Conservation (phyloP, 176 grass and related monocot genomes). For the Juncus inflexus region DNA sequence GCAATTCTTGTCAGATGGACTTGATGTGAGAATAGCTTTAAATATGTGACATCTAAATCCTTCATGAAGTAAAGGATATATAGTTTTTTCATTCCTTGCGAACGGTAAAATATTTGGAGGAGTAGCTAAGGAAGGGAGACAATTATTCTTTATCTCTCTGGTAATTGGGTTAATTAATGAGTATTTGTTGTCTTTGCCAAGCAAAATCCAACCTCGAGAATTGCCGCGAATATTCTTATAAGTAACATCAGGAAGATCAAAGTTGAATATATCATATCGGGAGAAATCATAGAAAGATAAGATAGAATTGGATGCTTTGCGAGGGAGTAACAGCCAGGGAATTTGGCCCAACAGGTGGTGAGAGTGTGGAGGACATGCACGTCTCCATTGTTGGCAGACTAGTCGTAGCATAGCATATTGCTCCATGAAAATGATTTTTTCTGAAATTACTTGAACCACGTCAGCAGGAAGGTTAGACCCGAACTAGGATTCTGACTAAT, state of each 20-base stretch:
- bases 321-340: slow-evolving; percentile 7
- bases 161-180: slow-evolving; percentile 8
- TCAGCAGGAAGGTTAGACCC: too few relatives aligned
- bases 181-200: background rate
- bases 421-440: too few relatives aligned
- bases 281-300: slow-evolving; percentile 4
- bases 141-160: background rate
- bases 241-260: background rate
- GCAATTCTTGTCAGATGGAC: background rate
- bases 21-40: slow-evolving; percentile 5
- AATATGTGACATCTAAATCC: too few relatives aligned
- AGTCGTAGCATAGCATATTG: too few relatives aligned
- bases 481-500: too few relatives aligned
- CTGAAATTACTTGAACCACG: too few relatives aligned
- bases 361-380: background rate
- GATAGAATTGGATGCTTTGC: background rate
- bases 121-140: slow-evolving; percentile 11
- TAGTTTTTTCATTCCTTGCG: background rate
- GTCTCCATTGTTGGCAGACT: slow-evolving; percentile 3
- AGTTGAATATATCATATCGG: background rate
- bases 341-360: background rate
- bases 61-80: background rate
- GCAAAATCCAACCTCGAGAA: background rate
- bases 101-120: background rate
- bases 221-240: background rate